A percentile compares a stretch with the other conserved stretches of the same genome.
Evolutionary conservation across 2,329 filamentous ascomycete species (phyloP).

Genomic region (Biscogniauxia sp.): DNA sequence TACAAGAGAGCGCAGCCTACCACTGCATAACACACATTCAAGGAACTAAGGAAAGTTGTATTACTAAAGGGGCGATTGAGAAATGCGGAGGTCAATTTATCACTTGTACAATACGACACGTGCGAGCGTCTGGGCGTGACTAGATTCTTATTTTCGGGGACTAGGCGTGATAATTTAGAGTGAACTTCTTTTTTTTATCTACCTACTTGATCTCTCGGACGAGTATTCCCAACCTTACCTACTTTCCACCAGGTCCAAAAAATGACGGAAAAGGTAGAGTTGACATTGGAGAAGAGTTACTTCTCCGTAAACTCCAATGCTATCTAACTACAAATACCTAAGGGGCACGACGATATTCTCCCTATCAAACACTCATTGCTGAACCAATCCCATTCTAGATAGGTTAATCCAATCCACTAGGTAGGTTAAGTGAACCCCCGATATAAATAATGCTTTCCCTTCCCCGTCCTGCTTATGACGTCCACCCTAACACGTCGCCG

Average conservation of each 20-base stretch:
- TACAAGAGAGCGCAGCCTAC: background rate
- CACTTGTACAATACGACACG: constrained; percentile 1
- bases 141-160: background rate
- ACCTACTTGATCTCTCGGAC: no score
- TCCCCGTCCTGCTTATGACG: background rate
- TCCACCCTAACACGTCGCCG: background rate
- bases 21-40: background rate
- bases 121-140: background rate
- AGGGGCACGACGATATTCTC: no score
- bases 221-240: no score
- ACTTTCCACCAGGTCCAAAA: no score
- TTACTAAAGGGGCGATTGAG: background rate
- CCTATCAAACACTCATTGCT: no score
- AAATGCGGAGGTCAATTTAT: background rate
- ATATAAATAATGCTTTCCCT: no score
- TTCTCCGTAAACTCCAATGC: no score
- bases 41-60: background rate
- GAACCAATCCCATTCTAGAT: background rate
- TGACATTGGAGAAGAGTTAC: no score
- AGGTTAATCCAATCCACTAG: no score
- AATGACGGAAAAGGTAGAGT: no score
- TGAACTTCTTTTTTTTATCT: constrained; percentile 34
- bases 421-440: no score
- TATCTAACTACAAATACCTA: no score
- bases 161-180: background rate